A percentile compares a stretch with the other conserved stretches of the same genome.
Conservation (phyloP, 305 asterid species). For the Fraxinus sp. region DNA sequence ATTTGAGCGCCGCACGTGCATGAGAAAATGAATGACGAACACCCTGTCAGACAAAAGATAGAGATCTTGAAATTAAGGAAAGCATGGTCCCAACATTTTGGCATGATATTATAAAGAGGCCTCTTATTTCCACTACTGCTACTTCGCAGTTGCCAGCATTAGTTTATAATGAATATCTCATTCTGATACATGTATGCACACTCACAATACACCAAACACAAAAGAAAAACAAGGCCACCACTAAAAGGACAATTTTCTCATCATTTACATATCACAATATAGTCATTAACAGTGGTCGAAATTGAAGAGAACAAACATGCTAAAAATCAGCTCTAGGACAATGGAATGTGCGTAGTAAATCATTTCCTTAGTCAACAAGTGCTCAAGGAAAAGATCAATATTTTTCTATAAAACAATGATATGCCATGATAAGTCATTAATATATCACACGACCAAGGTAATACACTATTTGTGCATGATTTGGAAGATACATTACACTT, state of each 20-base stretch:
- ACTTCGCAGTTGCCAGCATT: neutral
- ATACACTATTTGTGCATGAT: slow-evolving; percentile 5
- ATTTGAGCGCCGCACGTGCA: slow-evolving; percentile 94
- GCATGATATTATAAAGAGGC: slow-evolving; percentile 22
- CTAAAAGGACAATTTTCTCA: neutral
- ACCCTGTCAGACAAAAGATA: slow-evolving; percentile 57
- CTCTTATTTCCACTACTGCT: slow-evolving; percentile 7
- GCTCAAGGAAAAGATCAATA: slow-evolving; percentile 13
- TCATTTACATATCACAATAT: slow-evolving; percentile 3
- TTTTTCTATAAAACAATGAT: slow-evolving; percentile 10
- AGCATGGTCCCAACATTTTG: slow-evolving; percentile 23
- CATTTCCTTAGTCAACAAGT: slow-evolving; percentile 14
- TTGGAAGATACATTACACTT: neutral
- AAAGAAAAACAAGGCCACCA: neutral
- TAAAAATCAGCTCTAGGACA: slow-evolving; percentile 8
- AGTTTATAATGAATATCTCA: neutral
- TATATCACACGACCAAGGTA: slow-evolving; percentile 4
- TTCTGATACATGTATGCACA: neutral
- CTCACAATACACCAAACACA: slow-evolving; percentile 3
- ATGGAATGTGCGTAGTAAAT: slow-evolving; percentile 11
- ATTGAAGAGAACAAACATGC: slow-evolving; percentile 11
- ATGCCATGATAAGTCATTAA: slow-evolving; percentile 19
- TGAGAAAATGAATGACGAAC: slow-evolving; percentile 61
- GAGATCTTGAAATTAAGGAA: slow-evolving; percentile 22
- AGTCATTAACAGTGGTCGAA: slow-evolving; percentile 20